Percentiles rank a stretch among this genome's conserved stretches.
Evolutionary conservation across 2,329 filamentous ascomycete genomes (phyloP).

Genomic region (Arthroderma sp.): DNA sequence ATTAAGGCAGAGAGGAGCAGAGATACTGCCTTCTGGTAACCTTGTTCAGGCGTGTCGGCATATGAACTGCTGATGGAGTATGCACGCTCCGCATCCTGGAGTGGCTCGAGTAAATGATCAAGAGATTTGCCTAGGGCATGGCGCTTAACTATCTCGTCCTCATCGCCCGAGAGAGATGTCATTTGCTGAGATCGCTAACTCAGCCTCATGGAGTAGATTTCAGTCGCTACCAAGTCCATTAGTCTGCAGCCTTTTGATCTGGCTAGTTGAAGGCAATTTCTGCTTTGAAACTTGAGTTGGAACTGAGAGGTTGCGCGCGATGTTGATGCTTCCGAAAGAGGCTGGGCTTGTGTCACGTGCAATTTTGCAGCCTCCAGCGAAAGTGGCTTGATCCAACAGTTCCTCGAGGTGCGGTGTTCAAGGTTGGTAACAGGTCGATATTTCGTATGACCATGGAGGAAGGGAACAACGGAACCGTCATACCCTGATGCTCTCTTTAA

Average conservation of each 20-base stretch:
- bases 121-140: neutral
- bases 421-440: too few species aligned
- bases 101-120: neutral
- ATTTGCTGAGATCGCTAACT: neutral
- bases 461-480: too few species aligned
- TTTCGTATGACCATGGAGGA: too few species aligned
- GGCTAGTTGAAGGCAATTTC: too few species aligned
- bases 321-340: neutral
- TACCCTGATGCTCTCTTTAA: too few species aligned
- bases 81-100: neutral
- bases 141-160: neutral
- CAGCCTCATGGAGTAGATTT: too few species aligned
- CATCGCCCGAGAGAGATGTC: neutral
- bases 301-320: neutral
- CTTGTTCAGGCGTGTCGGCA: constrained; percentile 22
- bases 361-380: neutral
- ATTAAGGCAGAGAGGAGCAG: constrained; percentile 1
- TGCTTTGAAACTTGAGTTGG: neutral
- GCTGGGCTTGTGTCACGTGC: neutral
- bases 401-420: too few species aligned
- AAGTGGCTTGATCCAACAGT: neutral
- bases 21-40: neutral
- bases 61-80: neutral
- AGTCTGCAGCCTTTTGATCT: too few species aligned
- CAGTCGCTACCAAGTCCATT: too few species aligned